These are phyloP conservation scores for Luzula sylvatica DNA, from an alignment of 176 grass and related monocot genomes.

Conservation along the genomic window DNA sequence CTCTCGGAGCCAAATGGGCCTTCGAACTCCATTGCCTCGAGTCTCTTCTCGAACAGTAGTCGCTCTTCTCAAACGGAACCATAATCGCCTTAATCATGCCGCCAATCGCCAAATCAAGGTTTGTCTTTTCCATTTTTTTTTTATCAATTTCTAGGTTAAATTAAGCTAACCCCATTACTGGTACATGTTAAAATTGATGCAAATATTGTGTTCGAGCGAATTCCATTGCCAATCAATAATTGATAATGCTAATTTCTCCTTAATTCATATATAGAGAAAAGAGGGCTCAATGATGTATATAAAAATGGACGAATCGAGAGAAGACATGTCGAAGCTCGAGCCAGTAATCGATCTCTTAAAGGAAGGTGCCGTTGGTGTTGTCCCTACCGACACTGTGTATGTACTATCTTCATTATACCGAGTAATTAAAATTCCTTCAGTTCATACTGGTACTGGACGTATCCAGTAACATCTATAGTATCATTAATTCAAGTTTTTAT, in stretches of 20 bases:
- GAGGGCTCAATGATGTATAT: constrained; percentile 50
- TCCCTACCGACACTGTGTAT: constrained; percentile 93
- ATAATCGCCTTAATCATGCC: constrained; percentile 78
- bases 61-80: constrained; percentile 71
- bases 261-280: constrained; percentile 40
- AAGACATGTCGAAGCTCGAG: constrained; percentile 78
- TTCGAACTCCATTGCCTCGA: background rate
- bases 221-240: background rate
- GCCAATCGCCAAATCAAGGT: constrained; percentile 67
- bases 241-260: background rate
- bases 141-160: no score
- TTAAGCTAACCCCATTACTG: no score
- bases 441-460: no score
- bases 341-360: constrained; percentile 60
- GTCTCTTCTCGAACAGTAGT: constrained; percentile 19
- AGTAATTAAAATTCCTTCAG: no score
- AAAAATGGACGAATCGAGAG: constrained; percentile 53
- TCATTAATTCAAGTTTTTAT: no score
- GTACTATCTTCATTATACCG: background rate
- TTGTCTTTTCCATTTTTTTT: background rate
- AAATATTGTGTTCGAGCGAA: background rate
- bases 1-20: background rate
- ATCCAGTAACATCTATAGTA: no score
- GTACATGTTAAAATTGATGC: no score
- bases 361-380: constrained; percentile 65